Percentiles rank a stretch among this genome's conserved stretches.
Evolutionary conservation across 495 filamentous ascomycete species (phyloP).

Genomic region (Aspergillus olivimuriae): DNA sequence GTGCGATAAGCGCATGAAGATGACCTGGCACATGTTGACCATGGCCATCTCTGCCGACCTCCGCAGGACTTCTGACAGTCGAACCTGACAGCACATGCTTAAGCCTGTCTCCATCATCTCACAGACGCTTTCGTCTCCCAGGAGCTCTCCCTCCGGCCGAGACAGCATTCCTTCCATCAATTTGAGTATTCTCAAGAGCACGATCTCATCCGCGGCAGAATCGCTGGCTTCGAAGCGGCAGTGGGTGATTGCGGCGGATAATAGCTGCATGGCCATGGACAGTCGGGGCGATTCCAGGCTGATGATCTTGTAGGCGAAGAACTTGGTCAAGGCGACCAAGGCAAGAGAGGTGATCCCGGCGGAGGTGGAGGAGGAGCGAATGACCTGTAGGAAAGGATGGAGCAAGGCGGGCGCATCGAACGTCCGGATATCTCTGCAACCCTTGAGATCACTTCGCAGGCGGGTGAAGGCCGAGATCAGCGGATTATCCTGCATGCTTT

Average conservation of each 20-base stretch:
- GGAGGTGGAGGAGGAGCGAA: slow-evolving; percentile 92
- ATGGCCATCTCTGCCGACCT: slow-evolving; percentile 93
- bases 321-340: slow-evolving; percentile 92
- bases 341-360: slow-evolving; percentile 94
- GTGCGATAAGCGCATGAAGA: slow-evolving; percentile 86
- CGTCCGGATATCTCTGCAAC: slow-evolving; percentile 84
- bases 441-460: slow-evolving; percentile 79
- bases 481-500: slow-evolving; percentile 97
- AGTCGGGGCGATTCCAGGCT: slow-evolving; percentile 75
- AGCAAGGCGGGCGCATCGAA: slow-evolving; percentile 89
- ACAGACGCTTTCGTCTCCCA: slow-evolving; percentile 95
- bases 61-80: slow-evolving; percentile 84
- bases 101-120: slow-evolving; percentile 99
- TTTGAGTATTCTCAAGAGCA: slow-evolving; percentile 86
- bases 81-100: slow-evolving; percentile 92
- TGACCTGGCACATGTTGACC: slow-evolving; percentile 97
- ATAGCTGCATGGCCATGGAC: slow-evolving; percentile 83
- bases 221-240: slow-evolving; percentile 97
- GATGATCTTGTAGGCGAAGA: slow-evolving; percentile 92
- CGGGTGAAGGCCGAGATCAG: slow-evolving; percentile 92
- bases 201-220: slow-evolving; percentile 89
- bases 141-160: slow-evolving; percentile 80
- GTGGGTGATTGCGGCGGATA: slow-evolving; percentile 93
- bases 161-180: slow-evolving; percentile 98
- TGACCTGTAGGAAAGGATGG: slow-evolving; percentile 94